These are phyloP conservation scores for Zygosaccharomyces sapae DNA, from an alignment of 1,139 yeast species.

Conservation along the genomic window DNA sequence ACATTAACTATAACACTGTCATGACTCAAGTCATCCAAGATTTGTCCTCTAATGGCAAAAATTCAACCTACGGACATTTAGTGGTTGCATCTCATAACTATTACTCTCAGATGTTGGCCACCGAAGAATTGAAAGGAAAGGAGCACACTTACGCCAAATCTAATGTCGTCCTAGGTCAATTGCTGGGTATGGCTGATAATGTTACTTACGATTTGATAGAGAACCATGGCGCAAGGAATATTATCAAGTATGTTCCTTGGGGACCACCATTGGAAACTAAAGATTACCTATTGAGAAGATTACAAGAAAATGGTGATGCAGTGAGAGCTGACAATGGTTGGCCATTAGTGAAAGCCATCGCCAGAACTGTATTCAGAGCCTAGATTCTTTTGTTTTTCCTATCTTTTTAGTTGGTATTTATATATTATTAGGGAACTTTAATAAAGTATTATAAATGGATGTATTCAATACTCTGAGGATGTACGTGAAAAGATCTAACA, in stretches of 20 bases:
- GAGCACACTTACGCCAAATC: slow-evolving; percentile 42
- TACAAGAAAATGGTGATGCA: slow-evolving; percentile 96
- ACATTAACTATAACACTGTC: slow-evolving; percentile 68
- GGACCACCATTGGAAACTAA: slow-evolving; percentile 95
- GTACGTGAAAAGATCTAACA: too few species aligned
- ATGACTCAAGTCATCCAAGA: slow-evolving; percentile 60
- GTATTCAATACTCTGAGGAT: background rate
- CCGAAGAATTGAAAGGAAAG: slow-evolving; percentile 45
- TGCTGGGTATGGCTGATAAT: slow-evolving; percentile 94
- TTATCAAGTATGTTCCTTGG: slow-evolving; percentile 96
- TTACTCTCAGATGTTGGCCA: slow-evolving; percentile 70
- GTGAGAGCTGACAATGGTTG: slow-evolving; percentile 85
- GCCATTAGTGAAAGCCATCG: slow-evolving; percentile 61
- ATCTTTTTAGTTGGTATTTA: background rate
- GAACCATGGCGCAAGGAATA: slow-evolving; percentile 62
- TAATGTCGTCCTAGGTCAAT: slow-evolving; percentile 82
- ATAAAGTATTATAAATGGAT: background rate
- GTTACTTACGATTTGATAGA: slow-evolving; percentile 71
- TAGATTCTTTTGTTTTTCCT: background rate
- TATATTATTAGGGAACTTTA: background rate
- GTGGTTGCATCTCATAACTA: slow-evolving; percentile 92
- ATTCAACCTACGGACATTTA: slow-evolving; percentile 68
- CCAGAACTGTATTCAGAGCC: slow-evolving; percentile 37
- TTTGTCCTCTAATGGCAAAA: slow-evolving; percentile 48
- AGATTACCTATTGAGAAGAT: slow-evolving; percentile 82